Percentiles rank a stretch among this genome's conserved stretches.
phyloP scores from a whole-genome alignment of 208 protist genomes.

The Acanthamoeba culbertsoni region DNA sequence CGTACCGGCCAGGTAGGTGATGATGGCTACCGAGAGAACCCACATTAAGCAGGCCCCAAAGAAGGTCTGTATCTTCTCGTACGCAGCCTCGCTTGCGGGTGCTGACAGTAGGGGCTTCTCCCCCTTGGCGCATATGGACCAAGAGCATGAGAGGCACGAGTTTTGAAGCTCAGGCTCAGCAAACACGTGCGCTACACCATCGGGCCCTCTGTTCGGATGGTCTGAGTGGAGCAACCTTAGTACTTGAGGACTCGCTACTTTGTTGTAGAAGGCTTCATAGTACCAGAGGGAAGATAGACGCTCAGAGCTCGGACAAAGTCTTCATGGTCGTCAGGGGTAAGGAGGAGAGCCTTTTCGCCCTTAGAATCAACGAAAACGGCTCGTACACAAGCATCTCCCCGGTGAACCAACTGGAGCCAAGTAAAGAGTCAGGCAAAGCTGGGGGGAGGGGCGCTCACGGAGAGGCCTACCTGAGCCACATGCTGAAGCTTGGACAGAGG shows the following conservation, averaged over 20 bases:
- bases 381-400: background rate
- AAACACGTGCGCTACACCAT: background rate
- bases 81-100: background rate
- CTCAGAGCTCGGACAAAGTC: background rate
- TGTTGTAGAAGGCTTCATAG: background rate
- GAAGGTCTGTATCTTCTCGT: background rate
- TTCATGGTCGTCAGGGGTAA: background rate
- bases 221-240: background rate
- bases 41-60: background rate
- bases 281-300: background rate
- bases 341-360: background rate
- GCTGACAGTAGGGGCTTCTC: too few relatives aligned
- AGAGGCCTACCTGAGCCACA: background rate
- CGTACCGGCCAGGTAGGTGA: background rate
- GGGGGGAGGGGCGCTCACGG: too few relatives aligned
- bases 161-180: background rate
- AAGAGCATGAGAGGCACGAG: background rate
- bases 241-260: background rate
- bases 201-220: background rate
- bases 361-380: background rate
- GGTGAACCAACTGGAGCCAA: background rate
- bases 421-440: background rate
- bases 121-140: too few relatives aligned
- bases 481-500: background rate
- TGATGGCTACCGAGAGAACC: background rate